Evolutionary conservation across 1,284 basidiomycete species (phyloP).

Genomic region (Farysia itapuensis): DNA sequence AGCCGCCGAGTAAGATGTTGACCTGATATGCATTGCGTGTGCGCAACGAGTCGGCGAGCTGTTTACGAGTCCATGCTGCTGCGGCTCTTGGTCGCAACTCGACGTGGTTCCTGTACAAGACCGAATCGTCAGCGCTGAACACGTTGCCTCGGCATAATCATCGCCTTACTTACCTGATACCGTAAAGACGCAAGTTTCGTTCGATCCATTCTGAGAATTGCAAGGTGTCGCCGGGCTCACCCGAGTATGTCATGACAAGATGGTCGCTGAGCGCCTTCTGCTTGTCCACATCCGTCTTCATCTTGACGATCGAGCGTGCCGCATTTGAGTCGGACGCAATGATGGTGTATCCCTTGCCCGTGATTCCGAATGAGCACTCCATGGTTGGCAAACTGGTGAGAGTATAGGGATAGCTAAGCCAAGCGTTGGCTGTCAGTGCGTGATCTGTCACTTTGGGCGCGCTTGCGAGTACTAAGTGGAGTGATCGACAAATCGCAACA

Average conservation of each 20-base stretch:
- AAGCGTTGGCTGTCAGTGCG: too few species aligned
- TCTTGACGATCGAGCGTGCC: constrained; percentile 88
- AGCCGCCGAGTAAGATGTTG: constrained; percentile 89
- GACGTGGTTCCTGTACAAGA: constrained; percentile 67
- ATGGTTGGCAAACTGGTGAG: constrained; percentile 22
- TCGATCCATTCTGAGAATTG: constrained; percentile 97
- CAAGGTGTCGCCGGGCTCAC: constrained; percentile 90
- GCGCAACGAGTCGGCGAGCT: constrained; percentile 84
- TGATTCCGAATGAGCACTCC: constrained; percentile 65
- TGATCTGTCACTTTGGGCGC: constrained; percentile 14
- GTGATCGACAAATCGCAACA: too few species aligned
- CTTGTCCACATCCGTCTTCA: constrained; percentile 97
- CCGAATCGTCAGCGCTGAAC: background rate
- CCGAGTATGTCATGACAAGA: constrained; percentile 91
- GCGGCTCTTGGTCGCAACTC: constrained; percentile 85
- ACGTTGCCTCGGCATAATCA: background rate
- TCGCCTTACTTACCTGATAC: constrained; percentile 83
- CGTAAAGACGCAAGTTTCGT: constrained; percentile 90
- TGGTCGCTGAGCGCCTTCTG: constrained; percentile 88
- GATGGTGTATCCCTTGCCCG: constrained; percentile 57
- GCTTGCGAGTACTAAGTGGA: constrained; percentile 3
- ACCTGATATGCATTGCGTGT: constrained; percentile 86
- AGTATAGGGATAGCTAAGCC: too few species aligned
- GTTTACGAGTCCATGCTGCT: constrained; percentile 88
- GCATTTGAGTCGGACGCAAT: constrained; percentile 84